Percentiles rank a stretch among this genome's conserved stretches.
Conservation (phyloP, 2,329 filamentous ascomycete species). For the Sclerotinia glacialis region DNA sequence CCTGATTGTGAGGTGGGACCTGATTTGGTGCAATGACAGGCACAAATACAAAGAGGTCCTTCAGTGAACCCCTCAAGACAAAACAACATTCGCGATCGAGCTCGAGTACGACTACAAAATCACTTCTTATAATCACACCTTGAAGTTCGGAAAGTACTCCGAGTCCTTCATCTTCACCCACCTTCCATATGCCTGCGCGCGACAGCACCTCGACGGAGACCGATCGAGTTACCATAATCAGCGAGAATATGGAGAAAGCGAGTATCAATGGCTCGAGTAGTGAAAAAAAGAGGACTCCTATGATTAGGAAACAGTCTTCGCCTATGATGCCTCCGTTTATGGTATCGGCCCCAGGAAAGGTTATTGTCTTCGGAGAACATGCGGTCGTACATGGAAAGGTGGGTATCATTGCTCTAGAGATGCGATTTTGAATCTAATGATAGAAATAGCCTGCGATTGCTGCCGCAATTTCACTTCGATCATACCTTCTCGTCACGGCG, state of each 20-base stretch:
- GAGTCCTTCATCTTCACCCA: conserved; percentile 23
- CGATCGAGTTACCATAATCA: conserved; percentile 15
- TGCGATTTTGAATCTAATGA: not conserved
- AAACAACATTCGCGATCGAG: conserved; percentile 18
- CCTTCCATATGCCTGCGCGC: conserved; percentile 16
- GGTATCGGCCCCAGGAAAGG: conserved; percentile 96
- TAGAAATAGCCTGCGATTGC: conserved; percentile 75
- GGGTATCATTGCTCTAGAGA: conserved; percentile 31
- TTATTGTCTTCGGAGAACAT: conserved; percentile 97
- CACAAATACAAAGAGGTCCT: conserved; percentile 2
- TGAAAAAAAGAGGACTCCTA: conserved; percentile 16
- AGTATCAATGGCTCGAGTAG: conserved; percentile 27
- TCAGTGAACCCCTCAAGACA: conserved; percentile 11
- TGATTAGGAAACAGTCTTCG: conserved; percentile 54
- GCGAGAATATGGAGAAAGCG: conserved; percentile 19
- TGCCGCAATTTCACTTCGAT: conserved; percentile 89
- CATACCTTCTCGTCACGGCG: conserved; percentile 92
- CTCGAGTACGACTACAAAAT: conserved; percentile 22
- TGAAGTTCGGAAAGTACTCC: conserved; percentile 20
- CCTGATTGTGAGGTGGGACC: not conserved
- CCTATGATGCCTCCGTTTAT: conserved; percentile 87
- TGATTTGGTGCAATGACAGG: conserved; percentile 19
- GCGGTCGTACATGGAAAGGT: conserved; percentile 97
- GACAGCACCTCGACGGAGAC: conserved; percentile 4
- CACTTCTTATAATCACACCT: conserved; percentile 20